Base-by-base conservation (phyloP, 306 rosid genomes). In the Casuarina glauca region DNA sequence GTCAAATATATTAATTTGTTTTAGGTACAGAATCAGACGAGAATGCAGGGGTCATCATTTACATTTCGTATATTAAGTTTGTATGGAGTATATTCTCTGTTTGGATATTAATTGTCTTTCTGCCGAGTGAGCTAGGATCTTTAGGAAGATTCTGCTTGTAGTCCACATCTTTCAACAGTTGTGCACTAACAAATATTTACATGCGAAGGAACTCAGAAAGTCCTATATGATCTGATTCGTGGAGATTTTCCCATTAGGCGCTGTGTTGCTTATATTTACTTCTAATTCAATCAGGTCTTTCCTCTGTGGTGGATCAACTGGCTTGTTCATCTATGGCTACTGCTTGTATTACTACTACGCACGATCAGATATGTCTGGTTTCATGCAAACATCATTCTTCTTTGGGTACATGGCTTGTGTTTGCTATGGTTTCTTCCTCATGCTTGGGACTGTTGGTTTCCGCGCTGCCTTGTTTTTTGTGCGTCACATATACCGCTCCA, bases 341-440 rank as follows among this genome's bases (percentile, higher is more conserved):
- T 80, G 87, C 80, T 20, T 82, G 73, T 85, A 83, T 62, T 83
- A 58, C 88, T 88, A 83, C 67, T 35, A 77, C 77, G 89, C 85
- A 74, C 82, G 85, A 84, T 88, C 91, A 57, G 87, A 86, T 39
- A 88, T 86, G 88, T 86, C 69, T 63, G 92, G 90, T 50, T 85
- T 87, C 81, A 80, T 87, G 90, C 92, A 88, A 82, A 82, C 88
- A 58, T 86, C 87, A 43, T 84, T 88, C 88, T 88, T 86, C 81
- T 85, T 87, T 36, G 89, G 89, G 62, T 82, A 82, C 86, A 85
- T 87, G 92, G 90, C 90, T 62, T 86, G 90, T 75, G 68, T 86
- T 66, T 86, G 89, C 88, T 88, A 82, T 76, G 87, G 87, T 48
- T 80, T 87, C 80, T 85, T 87, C 68, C 89, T 87, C 76, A 87